Evolutionary conservation across 352 stramenopile species (phyloP), one percentile per base, ranked within the genome.

Genomic region (Globisporangium mamillatum): DNA sequence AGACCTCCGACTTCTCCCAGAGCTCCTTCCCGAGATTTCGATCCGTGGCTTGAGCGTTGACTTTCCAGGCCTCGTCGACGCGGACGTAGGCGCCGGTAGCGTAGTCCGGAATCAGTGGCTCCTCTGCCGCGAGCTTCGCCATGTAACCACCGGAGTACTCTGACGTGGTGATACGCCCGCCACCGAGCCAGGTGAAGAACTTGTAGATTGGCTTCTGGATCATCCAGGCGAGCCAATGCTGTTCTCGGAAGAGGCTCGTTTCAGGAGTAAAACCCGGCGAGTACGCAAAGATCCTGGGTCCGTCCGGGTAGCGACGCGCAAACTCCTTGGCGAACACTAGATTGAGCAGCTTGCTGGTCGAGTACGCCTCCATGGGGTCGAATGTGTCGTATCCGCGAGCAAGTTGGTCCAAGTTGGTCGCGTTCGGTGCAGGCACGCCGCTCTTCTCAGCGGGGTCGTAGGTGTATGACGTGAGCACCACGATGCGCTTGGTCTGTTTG

Each of bases 321-420:
- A 69, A 73, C 60, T 76, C 75, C 29, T 69, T 66, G 32, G 48
- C 54, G 50, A 72, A 73, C 3, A 78, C 53, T 22, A 76, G n/a
- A 58, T 76, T 77, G 53, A 67, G 72, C 6, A 81, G 69, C 66
- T 81, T 78, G 60, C 61, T 75, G 9, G 72, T 77, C 38, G 66
- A 59, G 54, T 81, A 81, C 2, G 66, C 75, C 14, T 70, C 63
- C 16, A 60, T 16, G 6, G 52, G 53, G 36, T 75, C 70, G 32
- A 74, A 81, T 0, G 22, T 34, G 1, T 69, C 54, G n/a, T 63
- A 67, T 1, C 74, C 76, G 7, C 64, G 41, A 0, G 66, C 71
- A 5, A 83, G 27, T 59, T 75, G 57, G 3, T 70, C 61, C 16
- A 78, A 59, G 53, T 80, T 64, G 0, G 66, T 71, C 7, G 75